phyloP scores from a whole-genome alignment of 202 grass and related monocot genomes.

The Setaria viridis region DNA sequence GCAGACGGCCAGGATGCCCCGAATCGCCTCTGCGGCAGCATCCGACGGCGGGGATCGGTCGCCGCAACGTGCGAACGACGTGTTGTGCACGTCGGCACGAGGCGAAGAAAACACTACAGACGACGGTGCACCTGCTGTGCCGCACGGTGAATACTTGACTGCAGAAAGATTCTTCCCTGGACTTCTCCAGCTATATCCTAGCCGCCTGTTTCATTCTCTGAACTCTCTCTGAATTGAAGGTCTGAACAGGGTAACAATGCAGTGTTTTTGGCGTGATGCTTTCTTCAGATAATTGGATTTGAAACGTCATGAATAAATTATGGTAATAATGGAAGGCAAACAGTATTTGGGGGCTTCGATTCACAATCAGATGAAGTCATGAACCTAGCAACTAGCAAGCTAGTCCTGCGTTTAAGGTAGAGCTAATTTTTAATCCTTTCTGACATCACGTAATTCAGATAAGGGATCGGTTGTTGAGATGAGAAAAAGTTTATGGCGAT shows the following conservation, averaged over 20 bases:
- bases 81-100: constrained; percentile 20
- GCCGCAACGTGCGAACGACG: constrained; percentile 7
- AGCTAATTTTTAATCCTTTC: constrained; percentile 22
- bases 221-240: constrained; percentile 26
- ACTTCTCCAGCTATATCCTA: not conserved
- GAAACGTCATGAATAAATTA: constrained; percentile 48
- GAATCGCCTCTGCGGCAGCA: not conserved
- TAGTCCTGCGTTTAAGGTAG: constrained; percentile 40
- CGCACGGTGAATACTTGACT: constrained; percentile 3
- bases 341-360: constrained; percentile 28
- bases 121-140: constrained; percentile 1
- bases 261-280: not conserved
- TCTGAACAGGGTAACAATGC: constrained; percentile 14
- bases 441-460: constrained; percentile 37
- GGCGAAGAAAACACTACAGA: not conserved
- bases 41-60: constrained; percentile 23
- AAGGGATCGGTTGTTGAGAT: constrained; percentile 29
- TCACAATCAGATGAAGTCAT: constrained; percentile 4
- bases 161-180: constrained; percentile 3
- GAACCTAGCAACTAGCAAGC: not conserved
- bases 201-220: not conserved
- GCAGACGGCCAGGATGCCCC: constrained; percentile 34
- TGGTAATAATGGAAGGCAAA: constrained; percentile 53
- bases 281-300: constrained; percentile 10
- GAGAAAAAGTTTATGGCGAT: constrained; percentile 51